Evolutionary conservation across 176 grass and related monocot species (phyloP), one percentile per base, ranked within the genome.

Genomic region (Oryza meridionalis): DNA sequence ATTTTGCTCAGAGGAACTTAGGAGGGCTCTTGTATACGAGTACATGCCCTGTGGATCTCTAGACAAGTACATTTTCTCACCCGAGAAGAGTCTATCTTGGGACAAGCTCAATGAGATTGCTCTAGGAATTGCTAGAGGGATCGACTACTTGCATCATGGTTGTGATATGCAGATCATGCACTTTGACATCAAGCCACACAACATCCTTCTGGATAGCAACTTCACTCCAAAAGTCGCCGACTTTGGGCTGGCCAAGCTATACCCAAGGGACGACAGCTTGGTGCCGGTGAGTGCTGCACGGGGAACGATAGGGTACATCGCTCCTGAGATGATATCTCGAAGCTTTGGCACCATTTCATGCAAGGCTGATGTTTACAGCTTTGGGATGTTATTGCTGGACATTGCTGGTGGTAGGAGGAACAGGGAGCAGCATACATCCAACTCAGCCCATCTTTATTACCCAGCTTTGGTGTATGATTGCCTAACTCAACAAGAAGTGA

Each of bases 21-120:
- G 74, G 86, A 13, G 75, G 88, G 45, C 85, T 93, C 27, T 61
- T 88, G 78, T 90, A 0, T 90, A 90, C 4, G 88, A 93, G 26
- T 85, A 86, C 69, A 89, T 92, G 87, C 63, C 65, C 0, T 89
- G 77, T 25, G 86, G 86, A 16, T 92, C 90, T 31, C 77, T 92
- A 12, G 90, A 89, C 67, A 84, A 12, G 25, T 89, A 88, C 84
- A 92, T 92, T 53, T 53, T 53, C 50, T 15, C 15, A 17, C 50
- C 50, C 4, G 15, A 53, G 50, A 53, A 53, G 50, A 53, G 15
- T 53, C 50, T 53, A 4, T 53, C 50, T 53, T 53, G 50, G 50
- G 50, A 53, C 13, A 53, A 53, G 50, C 50, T 53, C 50, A 53
- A 17, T 17, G 50, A 53, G 50, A 53, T 53, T 53, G 50, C 50